Conservation (phyloP, 1,284 basidiomycete species). For the Phylloboletellus chloephorus region DNA sequence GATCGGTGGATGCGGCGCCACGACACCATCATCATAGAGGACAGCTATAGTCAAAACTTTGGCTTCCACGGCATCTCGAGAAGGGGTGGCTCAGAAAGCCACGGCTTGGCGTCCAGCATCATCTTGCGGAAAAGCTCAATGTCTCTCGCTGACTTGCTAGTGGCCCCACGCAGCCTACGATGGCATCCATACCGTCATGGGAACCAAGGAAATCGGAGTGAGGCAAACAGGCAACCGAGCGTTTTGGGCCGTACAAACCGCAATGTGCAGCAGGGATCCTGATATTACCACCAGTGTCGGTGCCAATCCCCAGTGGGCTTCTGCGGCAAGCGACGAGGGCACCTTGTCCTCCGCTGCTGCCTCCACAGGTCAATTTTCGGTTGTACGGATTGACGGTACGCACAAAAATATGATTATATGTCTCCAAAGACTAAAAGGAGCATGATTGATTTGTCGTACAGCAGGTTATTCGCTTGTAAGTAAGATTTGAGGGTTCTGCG, state of each 20-base stretch:
- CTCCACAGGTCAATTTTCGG: slow-evolving; percentile 49
- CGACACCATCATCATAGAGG: slow-evolving; percentile 51
- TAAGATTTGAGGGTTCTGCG: slow-evolving; percentile 51
- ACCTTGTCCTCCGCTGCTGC: slow-evolving; percentile 58
- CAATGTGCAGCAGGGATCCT: slow-evolving; percentile 35
- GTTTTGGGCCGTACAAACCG: slow-evolving; percentile 54
- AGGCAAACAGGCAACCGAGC: slow-evolving; percentile 46
- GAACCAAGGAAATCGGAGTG: slow-evolving; percentile 48
- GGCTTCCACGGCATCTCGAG: slow-evolving; percentile 51
- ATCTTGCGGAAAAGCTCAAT: slow-evolving; percentile 48
- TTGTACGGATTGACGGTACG: slow-evolving; percentile 52
- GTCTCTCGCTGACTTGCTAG: slow-evolving; percentile 49
- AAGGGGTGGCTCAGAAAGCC: slow-evolving; percentile 49
- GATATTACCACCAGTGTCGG: slow-evolving; percentile 51
- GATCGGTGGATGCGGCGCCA: slow-evolving; percentile 52
- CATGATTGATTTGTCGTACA: slow-evolving; percentile 4
- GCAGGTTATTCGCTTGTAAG: slow-evolving; percentile 29
- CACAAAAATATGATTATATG: slow-evolving; percentile 50
- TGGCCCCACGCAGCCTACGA: slow-evolving; percentile 49
- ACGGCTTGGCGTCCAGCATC: slow-evolving; percentile 48
- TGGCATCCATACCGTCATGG: slow-evolving; percentile 51
- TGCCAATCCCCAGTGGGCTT: slow-evolving; percentile 54
- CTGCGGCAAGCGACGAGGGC: slow-evolving; percentile 55
- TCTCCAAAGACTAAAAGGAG: slow-evolving; percentile 40
- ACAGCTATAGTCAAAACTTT: slow-evolving; percentile 49